Conservation (phyloP, 148 eudicot species). For the Rhododendron ferrugineum region DNA sequence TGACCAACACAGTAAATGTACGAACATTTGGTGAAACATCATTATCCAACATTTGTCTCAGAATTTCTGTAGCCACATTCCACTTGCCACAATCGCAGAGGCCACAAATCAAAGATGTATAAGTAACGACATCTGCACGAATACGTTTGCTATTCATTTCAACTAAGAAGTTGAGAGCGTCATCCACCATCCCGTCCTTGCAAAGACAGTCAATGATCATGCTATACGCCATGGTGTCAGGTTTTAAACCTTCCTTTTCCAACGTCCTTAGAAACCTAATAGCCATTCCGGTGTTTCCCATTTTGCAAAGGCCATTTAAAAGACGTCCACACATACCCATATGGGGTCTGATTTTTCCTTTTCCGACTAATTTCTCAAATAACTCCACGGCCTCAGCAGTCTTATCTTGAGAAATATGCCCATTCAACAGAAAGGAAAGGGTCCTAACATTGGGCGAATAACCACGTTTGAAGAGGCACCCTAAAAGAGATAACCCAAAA, state of each 20-base stretch:
- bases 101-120: conserved; percentile 6
- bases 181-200: conserved; percentile 3
- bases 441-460: not conserved
- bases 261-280: not conserved
- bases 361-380: not conserved
- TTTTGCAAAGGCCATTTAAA: not conserved
- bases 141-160: conserved; percentile 10
- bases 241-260: not conserved
- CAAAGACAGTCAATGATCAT: not conserved
- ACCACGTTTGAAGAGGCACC: not conserved
- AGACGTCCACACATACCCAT: not conserved
- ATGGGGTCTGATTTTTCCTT: not conserved
- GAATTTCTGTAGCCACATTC: not conserved
- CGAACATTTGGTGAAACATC: not conserved
- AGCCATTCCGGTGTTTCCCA: not conserved
- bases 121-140: not conserved
- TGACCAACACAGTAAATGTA: not conserved
- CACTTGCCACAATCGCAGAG: not conserved
- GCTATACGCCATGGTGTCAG: not conserved
- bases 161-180: not conserved
- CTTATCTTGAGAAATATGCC: not conserved
- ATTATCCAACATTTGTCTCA: not conserved
- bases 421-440: not conserved
- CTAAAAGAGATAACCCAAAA: not conserved
- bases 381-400: not conserved